Percentiles rank a stretch among this genome's conserved stretches.
These are phyloP conservation scores for Graphiopsis chlorocephala DNA, from an alignment of 2,329 filamentous ascomycete genomes.

Conservation along the genomic window DNA sequence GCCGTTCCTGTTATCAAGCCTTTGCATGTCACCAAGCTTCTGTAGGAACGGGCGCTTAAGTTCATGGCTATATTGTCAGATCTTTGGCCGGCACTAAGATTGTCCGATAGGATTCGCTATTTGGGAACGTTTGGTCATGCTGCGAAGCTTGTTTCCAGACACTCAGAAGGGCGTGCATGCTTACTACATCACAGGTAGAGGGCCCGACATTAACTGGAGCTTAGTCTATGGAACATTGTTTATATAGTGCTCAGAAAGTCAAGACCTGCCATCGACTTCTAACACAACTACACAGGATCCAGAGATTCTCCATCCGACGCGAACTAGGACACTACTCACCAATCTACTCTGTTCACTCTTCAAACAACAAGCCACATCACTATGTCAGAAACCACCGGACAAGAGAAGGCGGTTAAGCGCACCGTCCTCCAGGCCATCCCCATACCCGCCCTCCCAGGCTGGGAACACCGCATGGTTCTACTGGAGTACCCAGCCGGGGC, in stretches of 20 bases:
- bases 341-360: not conserved
- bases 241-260: not conserved
- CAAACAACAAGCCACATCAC: not conserved
- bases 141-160: not conserved
- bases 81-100: not conserved
- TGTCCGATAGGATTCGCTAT: too few relatives aligned
- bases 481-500: not conserved
- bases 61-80: not conserved
- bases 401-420: not conserved
- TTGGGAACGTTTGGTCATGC: not conserved
- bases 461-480: not conserved
- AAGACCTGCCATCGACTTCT: not conserved
- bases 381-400: not conserved
- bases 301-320: not conserved
- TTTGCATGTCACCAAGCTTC: not conserved
- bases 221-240: not conserved
- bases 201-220: not conserved
- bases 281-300: not conserved
- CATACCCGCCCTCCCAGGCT: not conserved
- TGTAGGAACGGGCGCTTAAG: too few relatives aligned
- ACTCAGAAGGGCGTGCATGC: not conserved
- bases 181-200: not conserved
- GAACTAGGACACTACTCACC: not conserved
- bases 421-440: not conserved
- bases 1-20: not conserved